Evolutionary conservation across 352 stramenopile species (phyloP), one percentile per base, ranked within the genome.

Genomic region (Globisporangium parvum): DNA sequence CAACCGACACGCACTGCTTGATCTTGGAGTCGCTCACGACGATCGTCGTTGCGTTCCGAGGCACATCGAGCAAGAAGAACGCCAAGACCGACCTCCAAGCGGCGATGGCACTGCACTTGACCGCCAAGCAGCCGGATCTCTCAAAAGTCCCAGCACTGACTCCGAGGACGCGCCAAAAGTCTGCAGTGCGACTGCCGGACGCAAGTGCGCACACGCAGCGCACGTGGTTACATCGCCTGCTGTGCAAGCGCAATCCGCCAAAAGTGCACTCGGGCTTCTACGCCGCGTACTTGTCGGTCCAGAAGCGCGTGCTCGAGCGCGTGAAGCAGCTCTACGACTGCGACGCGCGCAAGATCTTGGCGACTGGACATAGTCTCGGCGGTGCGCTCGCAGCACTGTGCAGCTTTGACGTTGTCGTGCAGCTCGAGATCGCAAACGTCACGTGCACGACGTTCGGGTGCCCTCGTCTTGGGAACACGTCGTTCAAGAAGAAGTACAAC

Each of bases 221-320:
- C 14, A 69, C 67, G n/a, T 46, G 65, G 18, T 60, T 63, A 18
- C 57, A 77, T 53, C 42, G 63, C 2, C 5, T 77, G 0, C 31
- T 58, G 2, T 77, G 69, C 51, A 76, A 71, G 24, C 59, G 60
- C 20, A 65, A 76, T 42, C 26, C 60, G 17, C 71, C 71, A 3
- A 68, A 66, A 48, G 71, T 81, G 2, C 71, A 78, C 47, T 73
- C 61, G 11, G 71, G 71, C 0, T 81, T 81, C 47, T 78, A 75
- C 44, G 31, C 51, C 3, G 71, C 71, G 10, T 81, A 75, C 28
- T 23, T 65, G 39, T 69, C 69, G 0, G 69, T 81, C 0, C 58
- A 69, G 9, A 56, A 60, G 28, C 56, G 55, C 14, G 71, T 81
- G 2, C 55, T 81, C 9, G 47, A 48, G 3, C 49, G 24, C 0